Base-by-base conservation (phyloP, 176 grass and related monocot species). In the Oryza longistaminata region DNA sequence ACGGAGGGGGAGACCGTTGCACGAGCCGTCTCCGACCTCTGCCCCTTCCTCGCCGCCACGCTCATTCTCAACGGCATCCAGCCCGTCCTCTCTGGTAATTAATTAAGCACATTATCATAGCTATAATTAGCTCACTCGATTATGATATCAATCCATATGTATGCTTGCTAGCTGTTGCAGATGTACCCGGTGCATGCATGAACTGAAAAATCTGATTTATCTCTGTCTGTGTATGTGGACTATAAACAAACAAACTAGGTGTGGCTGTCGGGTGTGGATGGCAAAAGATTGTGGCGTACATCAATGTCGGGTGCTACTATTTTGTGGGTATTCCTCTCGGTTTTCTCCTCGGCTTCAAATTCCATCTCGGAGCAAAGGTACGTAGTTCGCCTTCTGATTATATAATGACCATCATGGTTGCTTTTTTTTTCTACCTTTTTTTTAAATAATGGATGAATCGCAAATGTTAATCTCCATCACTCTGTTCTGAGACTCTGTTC, bases 1-100 rank as follows among this genome's bases (percentile, higher is more conserved):
- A 94, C 89, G 0, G 89, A 89, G 7, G 92, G 89, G 8, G 85
- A 95, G 75, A 46, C 39, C 2, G 90, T 95, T 0, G 79, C 90
- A 0, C 58, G 62, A 4, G 88, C 90, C 7, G 88, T 95, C 26
- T 86, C 93, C 24, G 82, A 95, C 6, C 90, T 95, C 34, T 77
- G 73, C 64, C 90, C 93, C 11, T 82, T 92, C 31, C 85, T 95
- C 21, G 72, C 72, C 72, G 0, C 44, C 61, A 84, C 82, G 21
- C 82, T 68, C 72, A 68, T 84, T 21, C 62, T 84, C 62, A 84
- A 84, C 27, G 82, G 82, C 21, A 35, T 84, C 64, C 72, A 84
- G 44, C 81, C 81, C 15, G 81, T 82, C 22, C 81, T 82, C 5
- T 73, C 81, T 33, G 80, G 80, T 37, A 37, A 37, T 37, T 37